phyloP scores from a whole-genome alignment of 495 filamentous ascomycete genomes.

The Talaromyces stipitatus region DNA sequence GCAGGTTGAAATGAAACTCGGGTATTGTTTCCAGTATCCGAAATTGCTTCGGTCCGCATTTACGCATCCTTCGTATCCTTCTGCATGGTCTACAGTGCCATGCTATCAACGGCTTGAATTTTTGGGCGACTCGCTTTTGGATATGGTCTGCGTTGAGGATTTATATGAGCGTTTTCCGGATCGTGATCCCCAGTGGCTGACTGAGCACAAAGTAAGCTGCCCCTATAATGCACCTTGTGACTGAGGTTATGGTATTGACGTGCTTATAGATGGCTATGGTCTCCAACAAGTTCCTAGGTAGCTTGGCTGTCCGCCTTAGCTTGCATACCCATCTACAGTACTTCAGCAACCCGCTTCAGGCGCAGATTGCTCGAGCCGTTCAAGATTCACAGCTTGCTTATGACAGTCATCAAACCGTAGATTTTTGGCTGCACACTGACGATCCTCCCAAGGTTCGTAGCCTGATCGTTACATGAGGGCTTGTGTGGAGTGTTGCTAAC shows the following conservation, averaged over 20 bases:
- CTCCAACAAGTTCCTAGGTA: conserved; percentile 89
- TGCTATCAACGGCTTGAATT: conserved; percentile 93
- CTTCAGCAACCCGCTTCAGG: conserved; percentile 49
- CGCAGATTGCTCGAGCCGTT: conserved; percentile 62
- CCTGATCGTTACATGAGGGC: not conserved
- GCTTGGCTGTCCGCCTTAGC: conserved; percentile 65
- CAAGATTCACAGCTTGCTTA: conserved; percentile 51
- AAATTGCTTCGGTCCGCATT: conserved; percentile 77
- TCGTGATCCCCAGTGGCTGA: conserved; percentile 92
- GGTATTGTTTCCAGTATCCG: conserved; percentile 77
- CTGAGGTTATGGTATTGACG: not conserved
- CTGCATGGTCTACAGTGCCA: conserved; percentile 66
- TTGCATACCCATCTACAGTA: conserved; percentile 69
- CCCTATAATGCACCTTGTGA: too few species aligned
- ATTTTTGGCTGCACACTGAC: conserved; percentile 69
- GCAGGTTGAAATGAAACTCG: conserved; percentile 57
- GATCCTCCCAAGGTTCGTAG: conserved; percentile 62
- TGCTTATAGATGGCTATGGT: conserved; percentile 81
- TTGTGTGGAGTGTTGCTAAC: not conserved
- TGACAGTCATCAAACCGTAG: conserved; percentile 47
- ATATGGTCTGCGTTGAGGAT: conserved; percentile 78
- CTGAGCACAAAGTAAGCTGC: conserved; percentile 76
- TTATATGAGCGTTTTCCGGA: conserved; percentile 69
- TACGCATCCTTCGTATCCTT: conserved; percentile 75
- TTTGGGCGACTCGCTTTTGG: conserved; percentile 81